Evolutionary conservation across 2,329 filamentous ascomycete genomes (phyloP).

Genomic region (Eurotiales sp.): DNA sequence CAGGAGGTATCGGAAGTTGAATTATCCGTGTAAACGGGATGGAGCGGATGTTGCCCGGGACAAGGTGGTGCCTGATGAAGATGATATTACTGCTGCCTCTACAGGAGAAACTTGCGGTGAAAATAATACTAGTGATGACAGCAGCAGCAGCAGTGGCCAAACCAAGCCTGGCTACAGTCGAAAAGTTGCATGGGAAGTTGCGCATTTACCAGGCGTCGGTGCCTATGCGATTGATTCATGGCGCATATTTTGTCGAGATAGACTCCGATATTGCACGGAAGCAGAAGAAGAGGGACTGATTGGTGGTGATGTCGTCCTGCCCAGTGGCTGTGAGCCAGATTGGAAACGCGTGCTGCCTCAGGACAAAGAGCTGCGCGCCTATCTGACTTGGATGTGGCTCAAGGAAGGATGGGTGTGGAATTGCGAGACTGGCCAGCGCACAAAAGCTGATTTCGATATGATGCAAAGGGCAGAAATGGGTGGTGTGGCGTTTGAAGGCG

Average conservation of each 20-base stretch:
- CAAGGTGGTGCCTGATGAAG: constrained; percentile 48
- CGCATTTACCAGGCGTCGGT: constrained; percentile 72
- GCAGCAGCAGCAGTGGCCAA: background rate
- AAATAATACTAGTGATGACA: background rate
- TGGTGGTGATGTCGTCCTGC: no score
- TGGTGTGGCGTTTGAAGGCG: constrained; percentile 40
- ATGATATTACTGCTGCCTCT: constrained; percentile 26
- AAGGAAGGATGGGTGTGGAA: constrained; percentile 82
- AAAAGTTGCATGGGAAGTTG: constrained; percentile 72
- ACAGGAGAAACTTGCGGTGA: no score
- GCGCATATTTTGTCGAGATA: constrained; percentile 88
- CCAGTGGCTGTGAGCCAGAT: constrained; percentile 78
- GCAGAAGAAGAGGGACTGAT: constrained; percentile 30
- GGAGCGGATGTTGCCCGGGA: constrained; percentile 46
- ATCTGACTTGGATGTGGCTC: constrained; percentile 87
- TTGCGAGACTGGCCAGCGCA: constrained; percentile 58
- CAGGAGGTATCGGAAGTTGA: constrained; percentile 53
- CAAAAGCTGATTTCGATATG: constrained; percentile 35
- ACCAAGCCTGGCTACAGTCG: constrained; percentile 29
- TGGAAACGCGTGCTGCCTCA: constrained; percentile 81
- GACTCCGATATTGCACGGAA: constrained; percentile 53
- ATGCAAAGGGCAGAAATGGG: constrained; percentile 36
- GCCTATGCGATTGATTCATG: constrained; percentile 84
- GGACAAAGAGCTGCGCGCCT: constrained; percentile 88
- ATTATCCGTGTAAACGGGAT: constrained; percentile 52